Conservation (phyloP, 1,284 basidiomycete species). For the Tylopilus sp. region DNA sequence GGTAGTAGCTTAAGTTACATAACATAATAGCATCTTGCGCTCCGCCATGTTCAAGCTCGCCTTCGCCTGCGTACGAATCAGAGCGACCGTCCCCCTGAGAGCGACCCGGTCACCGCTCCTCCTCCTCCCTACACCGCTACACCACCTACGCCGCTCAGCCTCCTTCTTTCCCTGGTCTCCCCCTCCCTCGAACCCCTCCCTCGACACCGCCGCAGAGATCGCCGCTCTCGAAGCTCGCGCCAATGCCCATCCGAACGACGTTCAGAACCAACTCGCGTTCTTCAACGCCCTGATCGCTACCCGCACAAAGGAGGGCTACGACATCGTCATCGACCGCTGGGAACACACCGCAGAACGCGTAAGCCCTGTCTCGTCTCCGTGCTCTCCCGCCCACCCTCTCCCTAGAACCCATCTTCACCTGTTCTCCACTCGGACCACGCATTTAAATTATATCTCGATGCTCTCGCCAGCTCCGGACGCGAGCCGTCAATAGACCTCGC, state of each 20-base stretch:
- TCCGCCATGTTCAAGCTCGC: slow-evolving; percentile 7
- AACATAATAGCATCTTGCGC: background rate
- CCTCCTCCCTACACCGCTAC: background rate
- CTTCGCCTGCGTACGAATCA: background rate
- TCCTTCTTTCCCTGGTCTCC: slow-evolving; percentile 48
- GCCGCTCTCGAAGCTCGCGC: slow-evolving; percentile 69
- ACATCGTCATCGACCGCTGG: slow-evolving; percentile 71
- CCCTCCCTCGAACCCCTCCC: slow-evolving; percentile 41
- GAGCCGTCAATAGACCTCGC: slow-evolving; percentile 57
- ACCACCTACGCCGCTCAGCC: slow-evolving; percentile 28
- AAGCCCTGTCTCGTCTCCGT: slow-evolving; percentile 31
- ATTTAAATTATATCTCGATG: slow-evolving; percentile 66
- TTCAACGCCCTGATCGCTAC: slow-evolving; percentile 62
- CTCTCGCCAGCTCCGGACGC: slow-evolving; percentile 58
- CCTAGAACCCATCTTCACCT: slow-evolving; percentile 60
- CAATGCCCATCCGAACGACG: slow-evolving; percentile 63
- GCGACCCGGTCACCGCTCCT: background rate
- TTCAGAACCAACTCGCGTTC: slow-evolving; percentile 62
- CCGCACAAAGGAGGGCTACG: slow-evolving; percentile 60
- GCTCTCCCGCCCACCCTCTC: slow-evolving; percentile 1
- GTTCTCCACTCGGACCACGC: slow-evolving; percentile 62
- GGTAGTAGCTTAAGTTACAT: slow-evolving; percentile 15
- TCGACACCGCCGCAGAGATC: slow-evolving; percentile 61
- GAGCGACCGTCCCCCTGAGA: background rate
- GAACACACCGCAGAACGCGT: slow-evolving; percentile 77